Evolutionary conservation across 768 basidiomycete genomes (phyloP), one percentile per base, ranked within the genome.

Genomic region (Lentinula aciculospora): DNA sequence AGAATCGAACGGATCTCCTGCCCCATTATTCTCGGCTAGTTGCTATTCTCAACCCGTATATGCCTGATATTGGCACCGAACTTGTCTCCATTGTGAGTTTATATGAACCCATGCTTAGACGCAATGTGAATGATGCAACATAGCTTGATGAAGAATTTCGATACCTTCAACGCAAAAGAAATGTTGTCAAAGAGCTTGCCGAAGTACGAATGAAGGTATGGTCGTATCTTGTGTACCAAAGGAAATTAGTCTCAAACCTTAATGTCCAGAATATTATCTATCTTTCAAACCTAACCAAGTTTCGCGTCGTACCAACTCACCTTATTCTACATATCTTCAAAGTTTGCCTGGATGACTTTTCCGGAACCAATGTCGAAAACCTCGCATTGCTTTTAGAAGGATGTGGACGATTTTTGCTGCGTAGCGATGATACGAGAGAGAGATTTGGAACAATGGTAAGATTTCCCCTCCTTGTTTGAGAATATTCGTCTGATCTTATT

Each of bases 131-230:
- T 62, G 57, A 31, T 34, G 5, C 45, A 47, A 25, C 50, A 25
- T 64, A 97, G 95, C 81, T 99, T 54, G 95, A 98, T 63, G 96
- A 98, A 64, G 96, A 98, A 68, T 95, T 98, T 68, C 83, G 92
- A 7, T 99, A 98, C 65, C 75, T 99, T 12, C 96, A 98, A 65
- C 78, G 88, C 56, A 98, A 98, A 76, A 94, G 92, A 73, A 93
- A 91, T 49, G 86, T 94, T 1, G 86, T 96, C 28, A 90, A 89
- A 66, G 95, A 98, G 68, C 77, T 98, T 2, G 77, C 89, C 13
- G 92, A 95, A 72, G 79, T 87, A 37, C 79, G 97, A 53, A 74
- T 89, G 57, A 97, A 94, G 82, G 95, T 44, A 9, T 21, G 10
- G 19, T 44, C 19, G 21, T 90, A 60, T 39, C 69, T 61, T 29